Base-by-base conservation (phyloP, 1,284 basidiomycete species). In the Puccinia horiana region DNA sequence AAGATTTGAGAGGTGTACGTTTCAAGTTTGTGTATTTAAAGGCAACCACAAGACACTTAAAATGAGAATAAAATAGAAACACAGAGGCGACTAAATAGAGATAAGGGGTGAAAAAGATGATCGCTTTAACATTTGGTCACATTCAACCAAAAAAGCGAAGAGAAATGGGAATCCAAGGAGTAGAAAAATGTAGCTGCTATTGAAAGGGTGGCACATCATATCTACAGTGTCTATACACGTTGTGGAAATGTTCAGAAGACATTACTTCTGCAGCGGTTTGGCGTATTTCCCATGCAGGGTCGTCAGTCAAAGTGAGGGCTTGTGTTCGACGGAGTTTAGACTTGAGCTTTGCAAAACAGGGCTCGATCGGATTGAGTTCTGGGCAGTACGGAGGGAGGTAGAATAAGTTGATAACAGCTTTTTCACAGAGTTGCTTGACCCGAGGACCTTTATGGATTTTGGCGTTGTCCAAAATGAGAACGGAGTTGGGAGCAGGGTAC, bases 281-380 rank as follows among this genome's bases (percentile, higher is more conserved):
- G 23, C 56, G 20, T 11, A 58, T 58, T 8, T 58, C 56, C 9
- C 56, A 58, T 58, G 20, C n/a, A n/a, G n/a, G 56, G 56, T 58
- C 56, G 9, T 6, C 20, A 11, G 56, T 58, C 6, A 23, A 58
- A 8, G 23, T 23, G 9, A 58, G 23, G 9, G 56, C 56, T 47
- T 73, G 35, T 9, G 35, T 73, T 20, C 44, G 4, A 8, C 26
- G 37, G 18, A 73, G 44, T 32, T n/a, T 16, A 42, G 70, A 40
- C 29, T 75, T 75, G 47, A 56, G 11, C 9, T 1, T 47, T 1
- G 73, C 9, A 54, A 75, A 75, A 23, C 73, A 75, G 32, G 56
- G 6, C 37, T 56, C 52, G 1, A 75, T 75, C 29, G 73, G 73
- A 54, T 75, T 75, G n/a, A 75, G 73, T 3, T 56, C 73, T 49